A percentile compares a stretch with the other conserved stretches of the same genome.
Conservation (phyloP, 352 stramenopile genomes). For the Globisporangium spiculum region DNA sequence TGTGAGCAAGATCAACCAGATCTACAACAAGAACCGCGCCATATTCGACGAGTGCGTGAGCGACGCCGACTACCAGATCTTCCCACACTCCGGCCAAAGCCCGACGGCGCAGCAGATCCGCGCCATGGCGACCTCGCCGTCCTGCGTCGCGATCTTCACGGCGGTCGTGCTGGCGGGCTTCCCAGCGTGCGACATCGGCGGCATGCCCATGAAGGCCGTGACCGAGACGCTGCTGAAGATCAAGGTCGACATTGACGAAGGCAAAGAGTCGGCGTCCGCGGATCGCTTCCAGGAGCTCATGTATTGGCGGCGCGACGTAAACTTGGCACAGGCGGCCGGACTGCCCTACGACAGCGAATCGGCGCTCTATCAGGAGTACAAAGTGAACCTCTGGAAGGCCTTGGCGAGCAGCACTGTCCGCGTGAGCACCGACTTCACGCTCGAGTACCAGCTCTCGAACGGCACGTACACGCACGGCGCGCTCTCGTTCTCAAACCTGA, state of each 20-base stretch:
- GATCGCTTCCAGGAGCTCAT: slow-evolving; percentile 51
- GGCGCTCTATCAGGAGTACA: slow-evolving; percentile 40
- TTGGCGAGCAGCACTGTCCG: slow-evolving; percentile 33
- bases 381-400: slow-evolving; percentile 31
- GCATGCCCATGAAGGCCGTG: slow-evolving; percentile 42
- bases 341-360: slow-evolving; percentile 48
- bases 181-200: slow-evolving; percentile 47
- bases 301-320: slow-evolving; percentile 49
- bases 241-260: slow-evolving; percentile 34
- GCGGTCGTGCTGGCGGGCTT: slow-evolving; percentile 48
- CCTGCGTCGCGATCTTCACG: slow-evolving; percentile 55
- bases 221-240: slow-evolving; percentile 66
- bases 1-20: slow-evolving; percentile 40
- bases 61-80: slow-evolving; percentile 59
- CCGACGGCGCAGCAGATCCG: slow-evolving; percentile 47
- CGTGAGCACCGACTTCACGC: slow-evolving; percentile 35
- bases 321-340: slow-evolving; percentile 35
- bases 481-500: slow-evolving; percentile 24
- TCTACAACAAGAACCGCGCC: slow-evolving; percentile 56
- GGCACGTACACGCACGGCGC: slow-evolving; percentile 20
- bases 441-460: slow-evolving; percentile 35
- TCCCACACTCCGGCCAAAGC: slow-evolving; percentile 47
- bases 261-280: slow-evolving; percentile 24
- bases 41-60: slow-evolving; percentile 57
- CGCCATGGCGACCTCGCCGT: slow-evolving; percentile 42